These are phyloP conservation scores for Eleusine coracana DNA, from an alignment of 176 grass and related monocot genomes.

Conservation along the genomic window DNA sequence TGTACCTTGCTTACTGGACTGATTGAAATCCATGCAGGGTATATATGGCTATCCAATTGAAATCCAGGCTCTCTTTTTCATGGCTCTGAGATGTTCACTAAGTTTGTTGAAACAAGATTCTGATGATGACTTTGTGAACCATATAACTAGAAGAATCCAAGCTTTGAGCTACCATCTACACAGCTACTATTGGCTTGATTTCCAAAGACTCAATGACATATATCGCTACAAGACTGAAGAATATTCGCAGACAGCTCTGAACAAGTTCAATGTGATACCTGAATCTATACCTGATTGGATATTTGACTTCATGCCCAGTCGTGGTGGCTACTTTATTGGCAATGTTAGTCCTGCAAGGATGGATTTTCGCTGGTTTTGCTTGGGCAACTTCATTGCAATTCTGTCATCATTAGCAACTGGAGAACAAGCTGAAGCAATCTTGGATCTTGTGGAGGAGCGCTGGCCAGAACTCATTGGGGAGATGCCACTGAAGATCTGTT, in stretches of 20 bases:
- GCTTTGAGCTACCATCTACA: slow-evolving; percentile 81
- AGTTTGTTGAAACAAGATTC: slow-evolving; percentile 51
- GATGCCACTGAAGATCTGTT: slow-evolving; percentile 81
- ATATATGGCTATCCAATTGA: slow-evolving; percentile 88
- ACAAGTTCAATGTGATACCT: slow-evolving; percentile 91
- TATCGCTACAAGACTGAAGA: slow-evolving; percentile 89
- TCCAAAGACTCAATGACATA: slow-evolving; percentile 72
- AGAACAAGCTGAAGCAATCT: slow-evolving; percentile 69
- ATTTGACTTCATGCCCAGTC: slow-evolving; percentile 80
- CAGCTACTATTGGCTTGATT: slow-evolving; percentile 75
- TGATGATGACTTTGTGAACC: slow-evolving; percentile 47
- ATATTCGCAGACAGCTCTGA: slow-evolving; percentile 81
- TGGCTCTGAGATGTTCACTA: slow-evolving; percentile 66
- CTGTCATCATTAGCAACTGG: slow-evolving; percentile 62
- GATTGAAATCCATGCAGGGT: slow-evolving; percentile 54
- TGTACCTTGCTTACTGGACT: slow-evolving; percentile 18
- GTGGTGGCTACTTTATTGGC: slow-evolving; percentile 80
- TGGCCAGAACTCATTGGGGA: slow-evolving; percentile 74
- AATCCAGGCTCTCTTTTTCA: slow-evolving; percentile 82
- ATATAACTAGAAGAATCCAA: slow-evolving; percentile 65
- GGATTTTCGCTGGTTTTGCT: slow-evolving; percentile 89
- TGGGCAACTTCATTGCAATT: slow-evolving; percentile 82
- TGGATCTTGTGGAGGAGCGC: slow-evolving; percentile 77
- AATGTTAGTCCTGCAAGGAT: slow-evolving; percentile 80
- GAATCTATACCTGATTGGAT: slow-evolving; percentile 83